Conservation (phyloP, 1,284 basidiomycete species). For the Fomitopsis pinicola region DNA sequence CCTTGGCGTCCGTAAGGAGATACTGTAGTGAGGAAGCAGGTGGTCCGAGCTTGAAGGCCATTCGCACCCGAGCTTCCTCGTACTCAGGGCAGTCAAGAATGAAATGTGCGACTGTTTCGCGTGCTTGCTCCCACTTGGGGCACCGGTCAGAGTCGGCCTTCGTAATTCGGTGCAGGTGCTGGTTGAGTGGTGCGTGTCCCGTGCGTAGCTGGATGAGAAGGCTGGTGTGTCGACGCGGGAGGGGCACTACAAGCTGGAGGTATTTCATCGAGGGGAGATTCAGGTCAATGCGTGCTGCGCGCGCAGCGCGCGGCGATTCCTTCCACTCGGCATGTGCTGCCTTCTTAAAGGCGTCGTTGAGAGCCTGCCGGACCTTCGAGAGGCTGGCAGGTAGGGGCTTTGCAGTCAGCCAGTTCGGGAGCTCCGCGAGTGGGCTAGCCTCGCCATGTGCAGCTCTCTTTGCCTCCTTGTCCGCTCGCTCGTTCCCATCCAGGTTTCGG, state of each 20-base stretch:
- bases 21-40: not conserved
- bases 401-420: slow-evolving; percentile 7
- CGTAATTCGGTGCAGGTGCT: slow-evolving; percentile 20
- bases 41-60: not conserved
- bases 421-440: not conserved
- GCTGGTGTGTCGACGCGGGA: slow-evolving; percentile 2
- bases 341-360: not conserved
- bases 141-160: slow-evolving; percentile 15
- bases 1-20: not conserved
- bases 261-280: slow-evolving; percentile 6
- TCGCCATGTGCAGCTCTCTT: slow-evolving; percentile 15
- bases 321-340: slow-evolving; percentile 5
- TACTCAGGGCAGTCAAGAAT: slow-evolving; percentile 16
- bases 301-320: not conserved
- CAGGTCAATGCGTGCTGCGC: slow-evolving; percentile 6
- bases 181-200: slow-evolving; percentile 23
- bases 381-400: slow-evolving; percentile 11
- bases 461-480: slow-evolving; percentile 13
- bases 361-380: slow-evolving; percentile 4
- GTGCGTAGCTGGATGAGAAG: slow-evolving; percentile 27
- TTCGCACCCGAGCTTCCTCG: not conserved
- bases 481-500: slow-evolving; percentile 15
- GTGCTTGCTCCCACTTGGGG: slow-evolving; percentile 14
- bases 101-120: slow-evolving; percentile 24
- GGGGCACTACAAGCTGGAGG: not conserved